Conservation (phyloP, 306 rosid species). For the Lablab purpureus region DNA sequence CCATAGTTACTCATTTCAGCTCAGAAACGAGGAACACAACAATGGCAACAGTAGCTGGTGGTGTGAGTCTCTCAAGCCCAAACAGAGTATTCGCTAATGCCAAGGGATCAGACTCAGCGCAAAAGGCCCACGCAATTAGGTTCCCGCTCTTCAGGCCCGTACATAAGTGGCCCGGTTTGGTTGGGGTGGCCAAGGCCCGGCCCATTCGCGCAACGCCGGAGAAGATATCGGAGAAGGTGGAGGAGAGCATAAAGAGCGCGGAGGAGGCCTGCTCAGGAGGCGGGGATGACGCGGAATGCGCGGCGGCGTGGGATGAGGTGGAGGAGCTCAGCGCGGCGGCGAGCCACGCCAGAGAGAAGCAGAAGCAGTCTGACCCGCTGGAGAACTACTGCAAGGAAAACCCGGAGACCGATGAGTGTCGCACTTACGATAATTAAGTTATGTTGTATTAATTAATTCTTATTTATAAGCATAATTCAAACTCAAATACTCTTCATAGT, state of each 20-base stretch:
- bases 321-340: constrained; percentile 99
- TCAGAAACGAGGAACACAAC: not conserved
- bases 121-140: constrained; percentile 40
- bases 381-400: constrained; percentile 87
- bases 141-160: constrained; percentile 35
- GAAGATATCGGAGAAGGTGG: constrained; percentile 70
- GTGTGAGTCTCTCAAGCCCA: constrained; percentile 63
- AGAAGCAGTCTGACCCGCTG: constrained; percentile 73
- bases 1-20: too few species aligned
- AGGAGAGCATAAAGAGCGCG: constrained; percentile 85
- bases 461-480: not conserved
- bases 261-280: constrained; percentile 73
- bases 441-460: constrained; percentile 34
- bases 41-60: constrained; percentile 74
- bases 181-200: constrained; percentile 52
- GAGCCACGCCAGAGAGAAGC: constrained; percentile 79
- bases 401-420: constrained; percentile 90
- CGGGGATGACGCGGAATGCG: constrained; percentile 81
- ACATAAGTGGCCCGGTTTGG: constrained; percentile 33
- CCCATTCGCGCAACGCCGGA: constrained; percentile 75
- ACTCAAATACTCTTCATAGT: not conserved
- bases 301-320: constrained; percentile 97
- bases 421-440: constrained; percentile 80
- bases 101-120: constrained; percentile 53
- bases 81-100: constrained; percentile 47